These are phyloP conservation scores for Rhynchospora breviuscula DNA, from an alignment of 176 grass and related monocot genomes.

Conservation along the genomic window DNA sequence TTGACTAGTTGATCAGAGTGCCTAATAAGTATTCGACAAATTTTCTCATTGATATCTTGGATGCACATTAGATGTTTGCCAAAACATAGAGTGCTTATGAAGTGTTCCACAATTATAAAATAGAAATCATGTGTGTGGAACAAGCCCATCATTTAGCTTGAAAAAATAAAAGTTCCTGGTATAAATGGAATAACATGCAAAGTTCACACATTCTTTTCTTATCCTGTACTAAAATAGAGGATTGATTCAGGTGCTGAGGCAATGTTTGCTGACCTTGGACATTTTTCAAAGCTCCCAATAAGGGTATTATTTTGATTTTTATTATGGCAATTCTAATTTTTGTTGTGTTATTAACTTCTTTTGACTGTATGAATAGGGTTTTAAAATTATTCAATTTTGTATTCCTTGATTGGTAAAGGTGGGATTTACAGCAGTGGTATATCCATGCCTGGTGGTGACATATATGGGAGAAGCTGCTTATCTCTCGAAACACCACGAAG, in stretches of 20 bases:
- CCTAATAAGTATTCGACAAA: not conserved
- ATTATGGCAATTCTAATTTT: not conserved
- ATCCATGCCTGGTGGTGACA: slow-evolving; percentile 82
- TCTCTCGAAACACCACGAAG: slow-evolving; percentile 69
- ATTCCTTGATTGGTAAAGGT: slow-evolving; percentile 43
- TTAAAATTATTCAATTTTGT: slow-evolving; percentile 8
- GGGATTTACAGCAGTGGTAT: slow-evolving; percentile 65
- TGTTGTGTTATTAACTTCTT: not conserved
- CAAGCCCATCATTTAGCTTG: not conserved
- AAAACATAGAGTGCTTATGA: not conserved
- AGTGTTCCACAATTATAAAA: not conserved
- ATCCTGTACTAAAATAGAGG: slow-evolving; percentile 9
- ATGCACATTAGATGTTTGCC: not conserved
- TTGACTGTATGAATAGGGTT: not conserved
- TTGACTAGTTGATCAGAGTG: not conserved
- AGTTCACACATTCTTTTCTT: slow-evolving; percentile 1
- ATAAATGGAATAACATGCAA: not conserved
- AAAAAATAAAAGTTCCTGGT: not conserved
- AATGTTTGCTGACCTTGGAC: slow-evolving; percentile 95
- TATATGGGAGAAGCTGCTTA: slow-evolving; percentile 98
- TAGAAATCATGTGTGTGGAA: not conserved
- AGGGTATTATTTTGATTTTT: slow-evolving; percentile 31
- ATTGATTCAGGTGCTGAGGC: slow-evolving; percentile 64
- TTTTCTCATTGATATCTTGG: not conserved
- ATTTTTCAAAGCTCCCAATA: slow-evolving; percentile 76